Conservation (phyloP, 2,329 filamentous ascomycete species). For the Nothopassalora personata region DNA sequence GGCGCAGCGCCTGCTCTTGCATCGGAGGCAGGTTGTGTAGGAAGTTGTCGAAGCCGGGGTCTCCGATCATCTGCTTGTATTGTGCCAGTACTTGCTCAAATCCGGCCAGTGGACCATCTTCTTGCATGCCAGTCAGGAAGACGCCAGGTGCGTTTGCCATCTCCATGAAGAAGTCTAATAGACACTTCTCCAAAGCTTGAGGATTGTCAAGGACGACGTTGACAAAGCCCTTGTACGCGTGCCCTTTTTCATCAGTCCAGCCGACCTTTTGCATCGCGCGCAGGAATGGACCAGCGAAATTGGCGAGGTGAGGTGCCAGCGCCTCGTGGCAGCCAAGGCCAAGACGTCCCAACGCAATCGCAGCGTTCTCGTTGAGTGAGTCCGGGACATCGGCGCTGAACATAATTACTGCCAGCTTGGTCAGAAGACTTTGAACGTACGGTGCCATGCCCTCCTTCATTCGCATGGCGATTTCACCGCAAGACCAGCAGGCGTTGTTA, state of each 20-base stretch:
- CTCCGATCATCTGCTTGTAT: slow-evolving; percentile 51
- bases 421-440: slow-evolving; percentile 71
- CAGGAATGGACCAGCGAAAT: slow-evolving; percentile 78
- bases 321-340: slow-evolving; percentile 72
- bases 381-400: slow-evolving; percentile 78
- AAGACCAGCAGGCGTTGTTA: slow-evolving; percentile 98
- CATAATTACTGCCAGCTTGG: slow-evolving; percentile 74
- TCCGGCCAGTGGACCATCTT: slow-evolving; percentile 58
- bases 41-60: slow-evolving; percentile 47
- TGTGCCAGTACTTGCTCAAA: slow-evolving; percentile 60
- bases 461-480: slow-evolving; percentile 83
- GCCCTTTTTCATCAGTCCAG: slow-evolving; percentile 88
- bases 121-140: slow-evolving; percentile 53
- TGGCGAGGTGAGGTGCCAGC: slow-evolving; percentile 71
- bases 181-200: slow-evolving; percentile 79
- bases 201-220: slow-evolving; percentile 80
- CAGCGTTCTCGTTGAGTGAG: slow-evolving; percentile 87
- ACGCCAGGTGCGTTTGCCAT: slow-evolving; percentile 68
- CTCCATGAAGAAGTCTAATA: slow-evolving; percentile 74
- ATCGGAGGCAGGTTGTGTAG: slow-evolving; percentile 42
- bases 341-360: slow-evolving; percentile 82
- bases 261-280: slow-evolving; percentile 76
- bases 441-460: slow-evolving; percentile 66
- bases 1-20: slow-evolving; percentile 40
- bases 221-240: slow-evolving; percentile 86